phyloP scores from a whole-genome alignment of 352 stramenopile genomes.

The Pythium coloratum region DNA sequence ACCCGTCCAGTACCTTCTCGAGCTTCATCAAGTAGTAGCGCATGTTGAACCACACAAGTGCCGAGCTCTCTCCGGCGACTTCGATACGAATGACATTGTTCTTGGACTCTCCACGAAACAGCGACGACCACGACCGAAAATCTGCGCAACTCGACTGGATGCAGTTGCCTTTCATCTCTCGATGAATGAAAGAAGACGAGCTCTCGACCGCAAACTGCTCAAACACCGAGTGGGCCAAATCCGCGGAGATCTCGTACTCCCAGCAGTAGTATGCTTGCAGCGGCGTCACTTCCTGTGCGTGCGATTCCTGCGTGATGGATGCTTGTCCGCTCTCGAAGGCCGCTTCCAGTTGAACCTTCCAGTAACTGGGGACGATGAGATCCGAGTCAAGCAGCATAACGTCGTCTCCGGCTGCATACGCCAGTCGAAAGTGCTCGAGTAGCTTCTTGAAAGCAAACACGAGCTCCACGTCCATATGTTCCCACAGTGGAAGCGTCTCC shows the following conservation, averaged over 20 bases:
- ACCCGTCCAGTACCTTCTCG: slow-evolving; percentile 25
- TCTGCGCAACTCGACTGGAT: slow-evolving; percentile 20
- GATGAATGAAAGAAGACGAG: slow-evolving; percentile 21
- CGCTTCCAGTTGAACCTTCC: neutral
- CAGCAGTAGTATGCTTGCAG: slow-evolving; percentile 7
- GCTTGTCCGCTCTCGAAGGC: neutral
- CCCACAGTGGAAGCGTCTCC: neutral
- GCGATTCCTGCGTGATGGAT: neutral
- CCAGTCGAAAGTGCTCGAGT: slow-evolving; percentile 23
- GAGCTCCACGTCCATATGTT: slow-evolving; percentile 25
- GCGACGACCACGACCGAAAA: slow-evolving; percentile 8
- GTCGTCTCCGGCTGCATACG: slow-evolving; percentile 19
- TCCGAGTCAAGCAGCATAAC: slow-evolving; percentile 24
- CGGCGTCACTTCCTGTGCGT: no score
- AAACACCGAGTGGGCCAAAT: slow-evolving; percentile 31
- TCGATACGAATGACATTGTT: slow-evolving; percentile 23
- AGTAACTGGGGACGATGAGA: slow-evolving; percentile 16
- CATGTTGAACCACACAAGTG: slow-evolving; percentile 12
- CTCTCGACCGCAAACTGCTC: slow-evolving; percentile 34
- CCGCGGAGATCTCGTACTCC: slow-evolving; percentile 31
- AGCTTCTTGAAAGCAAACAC: slow-evolving; percentile 31
- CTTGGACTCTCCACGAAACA: neutral
- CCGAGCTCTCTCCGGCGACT: neutral
- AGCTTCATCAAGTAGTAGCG: slow-evolving; percentile 24
- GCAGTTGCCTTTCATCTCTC: neutral